Base-by-base conservation (phyloP, 75 land plant species). In the Chamaecyparis obtusa region DNA sequence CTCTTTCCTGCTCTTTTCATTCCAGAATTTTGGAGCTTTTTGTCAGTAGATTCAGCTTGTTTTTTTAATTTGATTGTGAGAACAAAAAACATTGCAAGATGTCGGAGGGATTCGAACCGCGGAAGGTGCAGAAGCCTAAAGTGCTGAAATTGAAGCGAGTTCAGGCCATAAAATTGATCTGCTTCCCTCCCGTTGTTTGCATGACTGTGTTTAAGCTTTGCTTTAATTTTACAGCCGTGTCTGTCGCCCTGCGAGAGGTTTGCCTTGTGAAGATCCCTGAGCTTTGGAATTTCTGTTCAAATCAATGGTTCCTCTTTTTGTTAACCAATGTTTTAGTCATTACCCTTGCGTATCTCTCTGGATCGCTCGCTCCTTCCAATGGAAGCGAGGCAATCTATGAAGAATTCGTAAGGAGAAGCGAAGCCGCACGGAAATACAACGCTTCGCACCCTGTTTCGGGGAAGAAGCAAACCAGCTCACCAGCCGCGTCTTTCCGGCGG, bases 351-450 rank as follows among this genome's bases (percentile, higher is more conserved):
- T 24, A 27, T 48, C 21, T 43, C 3, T 80, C 83, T 39, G 83
- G 83, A 80, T 44, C 48, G 14, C 48, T 80, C 13, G 30, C 13
- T 36, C 48, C 46, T 80, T 27, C 49, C 30, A 44, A 46, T n/a
- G 83, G 51, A 80, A 27, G 32, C n/a, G 83, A 43, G 33, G 83
- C 44, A 27, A 27, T 80, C 9, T 80, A 80, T 44, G 83, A 80
- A 0, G 83, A 80, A 32, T 80, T 80, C 32, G 51, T 44, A 48
- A 48, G 83, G 51, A 44, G 30, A 10, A 43, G 10, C 48, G 27
- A 79, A 79, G 19, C 48, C 83, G 30, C 83, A 7, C n/a, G 83
- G 17, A 41, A 80, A 80, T 27, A 44, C 48, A 27, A 44, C 48
- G 82, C 37, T 79, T 21, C 24, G 19, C 51, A 14, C 9, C 48